Conservation (phyloP, 331 rosid species). For the Quercus tomentella region DNA sequence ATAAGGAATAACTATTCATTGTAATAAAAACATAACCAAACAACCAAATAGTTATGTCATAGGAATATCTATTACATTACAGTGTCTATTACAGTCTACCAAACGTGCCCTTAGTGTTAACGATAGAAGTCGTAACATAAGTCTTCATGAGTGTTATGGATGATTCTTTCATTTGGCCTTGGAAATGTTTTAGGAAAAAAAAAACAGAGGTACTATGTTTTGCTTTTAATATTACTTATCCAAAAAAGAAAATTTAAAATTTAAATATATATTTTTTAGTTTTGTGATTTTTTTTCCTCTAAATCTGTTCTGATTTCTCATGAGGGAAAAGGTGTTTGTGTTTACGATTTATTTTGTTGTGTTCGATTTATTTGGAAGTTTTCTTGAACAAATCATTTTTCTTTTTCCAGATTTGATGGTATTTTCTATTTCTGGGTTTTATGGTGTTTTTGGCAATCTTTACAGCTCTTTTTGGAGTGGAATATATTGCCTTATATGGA, state of each 20-base stretch:
- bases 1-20: too few species aligned
- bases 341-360: neutral
- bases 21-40: too few species aligned
- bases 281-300: neutral
- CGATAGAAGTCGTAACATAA: neutral
- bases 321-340: neutral
- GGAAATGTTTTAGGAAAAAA: neutral
- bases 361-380: neutral
- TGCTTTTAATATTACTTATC: neutral
- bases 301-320: neutral
- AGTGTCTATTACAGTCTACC: too few species aligned
- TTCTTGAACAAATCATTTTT: neutral
- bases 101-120: too few species aligned
- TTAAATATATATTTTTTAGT: neutral
- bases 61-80: too few species aligned
- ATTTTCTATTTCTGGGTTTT: slow-evolving; percentile 13
- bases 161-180: too few species aligned
- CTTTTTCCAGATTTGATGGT: slow-evolving; percentile 26
- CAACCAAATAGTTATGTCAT: too few species aligned
- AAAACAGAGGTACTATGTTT: slow-evolving; percentile 11
- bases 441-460: neutral
- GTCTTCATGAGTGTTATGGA: neutral
- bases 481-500: slow-evolving; percentile 32
- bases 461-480: too few species aligned
- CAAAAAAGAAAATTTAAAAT: too few species aligned